Conservation (phyloP, 2,329 filamentous ascomycete species). For the Phoma sp. region DNA sequence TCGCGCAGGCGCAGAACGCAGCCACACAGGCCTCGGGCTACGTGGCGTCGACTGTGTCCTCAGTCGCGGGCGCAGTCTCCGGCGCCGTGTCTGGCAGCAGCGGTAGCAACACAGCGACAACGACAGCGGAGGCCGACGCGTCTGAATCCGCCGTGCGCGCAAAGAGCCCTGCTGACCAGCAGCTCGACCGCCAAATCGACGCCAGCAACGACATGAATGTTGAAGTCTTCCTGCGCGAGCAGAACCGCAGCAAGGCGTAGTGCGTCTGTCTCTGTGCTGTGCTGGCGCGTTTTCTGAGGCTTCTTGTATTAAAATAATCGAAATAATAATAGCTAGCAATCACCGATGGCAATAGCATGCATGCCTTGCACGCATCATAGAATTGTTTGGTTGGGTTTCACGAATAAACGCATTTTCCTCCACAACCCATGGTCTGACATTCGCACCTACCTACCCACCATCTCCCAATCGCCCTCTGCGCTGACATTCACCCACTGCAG, state of each 20-base stretch:
- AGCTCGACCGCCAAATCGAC: conserved; percentile 40
- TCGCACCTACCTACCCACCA: too few species aligned
- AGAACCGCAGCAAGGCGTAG: conserved; percentile 24
- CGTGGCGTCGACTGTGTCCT: conserved; percentile 37
- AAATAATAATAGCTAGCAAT: too few species aligned
- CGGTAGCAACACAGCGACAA: conserved; percentile 21
- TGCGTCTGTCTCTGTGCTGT: neutral
- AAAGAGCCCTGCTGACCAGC: conserved; percentile 40
- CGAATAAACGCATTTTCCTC: too few species aligned
- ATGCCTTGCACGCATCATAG: too few species aligned
- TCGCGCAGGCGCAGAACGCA: conserved; percentile 53
- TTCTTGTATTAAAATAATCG: too few species aligned
- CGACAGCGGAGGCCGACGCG: conserved; percentile 20
- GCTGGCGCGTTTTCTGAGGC: neutral
- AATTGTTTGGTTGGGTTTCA: too few species aligned
- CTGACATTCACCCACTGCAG: too few species aligned
- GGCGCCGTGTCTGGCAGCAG: conserved; percentile 23
- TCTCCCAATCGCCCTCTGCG: too few species aligned
- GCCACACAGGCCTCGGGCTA: conserved; percentile 38
- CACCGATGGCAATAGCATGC: too few species aligned
- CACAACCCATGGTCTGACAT: too few species aligned
- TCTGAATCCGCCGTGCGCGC: conserved; percentile 9
- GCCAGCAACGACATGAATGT: conserved; percentile 35
- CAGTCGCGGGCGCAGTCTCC: conserved; percentile 42
- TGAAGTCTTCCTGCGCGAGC: conserved; percentile 41